phyloP scores from a whole-genome alignment of 129 eudicot genomes.

The Artemisia argyi region DNA sequence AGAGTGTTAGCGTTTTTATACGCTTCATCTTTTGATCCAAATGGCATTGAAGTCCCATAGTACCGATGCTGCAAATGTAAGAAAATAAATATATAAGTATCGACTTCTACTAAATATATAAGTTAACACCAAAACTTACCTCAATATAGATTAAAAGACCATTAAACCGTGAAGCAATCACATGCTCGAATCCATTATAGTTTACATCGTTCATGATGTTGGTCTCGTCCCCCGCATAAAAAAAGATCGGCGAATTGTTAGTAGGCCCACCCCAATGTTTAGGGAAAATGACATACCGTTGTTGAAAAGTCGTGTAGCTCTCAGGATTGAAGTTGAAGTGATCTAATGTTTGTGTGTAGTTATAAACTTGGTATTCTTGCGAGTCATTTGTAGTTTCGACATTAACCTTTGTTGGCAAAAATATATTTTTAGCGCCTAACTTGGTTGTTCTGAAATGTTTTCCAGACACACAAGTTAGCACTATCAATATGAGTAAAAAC shows the following conservation, averaged over 20 bases:
- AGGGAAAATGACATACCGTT: slow-evolving; percentile 23
- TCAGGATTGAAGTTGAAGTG: slow-evolving; percentile 31
- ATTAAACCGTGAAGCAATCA: slow-evolving; percentile 27
- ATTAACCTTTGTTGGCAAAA: not conserved
- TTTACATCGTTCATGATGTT: no score
- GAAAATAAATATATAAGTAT: no score
- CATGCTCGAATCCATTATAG: not conserved
- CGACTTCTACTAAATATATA: no score
- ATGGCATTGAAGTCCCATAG: slow-evolving; percentile 41
- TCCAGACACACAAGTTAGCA: slow-evolving; percentile 17
- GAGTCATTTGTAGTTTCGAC: not conserved
- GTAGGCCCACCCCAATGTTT: slow-evolving; percentile 22
- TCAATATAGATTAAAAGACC: slow-evolving; percentile 35
- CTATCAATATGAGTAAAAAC: not conserved
- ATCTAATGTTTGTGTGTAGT: slow-evolving; percentile 34
- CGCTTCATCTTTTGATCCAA: slow-evolving; percentile 34
- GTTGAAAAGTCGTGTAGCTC: slow-evolving; percentile 36
- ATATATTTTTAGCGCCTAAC: slow-evolving; percentile 16
- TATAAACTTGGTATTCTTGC: slow-evolving; percentile 15
- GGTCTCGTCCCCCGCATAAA: slow-evolving; percentile 19
- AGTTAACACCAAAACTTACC: slow-evolving; percentile 3
- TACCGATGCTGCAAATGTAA: slow-evolving; percentile 30
- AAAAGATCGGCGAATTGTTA: slow-evolving; percentile 28
- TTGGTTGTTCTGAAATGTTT: slow-evolving; percentile 16
- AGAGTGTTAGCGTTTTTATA: slow-evolving; percentile 26